A percentile compares a stretch with the other conserved stretches of the same genome.
phyloP scores from a whole-genome alignment of 257 asterid species.

The Solanum virginianum region DNA sequence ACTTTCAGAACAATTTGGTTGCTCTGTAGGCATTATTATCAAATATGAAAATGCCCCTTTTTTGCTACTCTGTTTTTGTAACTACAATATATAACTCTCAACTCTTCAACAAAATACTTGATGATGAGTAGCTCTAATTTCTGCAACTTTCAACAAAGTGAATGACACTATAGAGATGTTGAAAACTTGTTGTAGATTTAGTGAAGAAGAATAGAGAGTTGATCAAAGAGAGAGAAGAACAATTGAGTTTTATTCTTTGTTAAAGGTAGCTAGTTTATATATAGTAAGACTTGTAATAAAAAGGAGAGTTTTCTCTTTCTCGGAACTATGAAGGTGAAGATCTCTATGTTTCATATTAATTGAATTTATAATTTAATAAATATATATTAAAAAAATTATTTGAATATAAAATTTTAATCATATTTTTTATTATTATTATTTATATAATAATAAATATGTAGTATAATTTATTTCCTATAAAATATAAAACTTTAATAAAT shows the following conservation, averaged over 20 bases:
- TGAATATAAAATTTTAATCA: no score
- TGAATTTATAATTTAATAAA: rapidly evolving
- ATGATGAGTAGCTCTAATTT: background rate
- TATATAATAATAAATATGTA: no score
- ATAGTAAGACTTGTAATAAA: background rate
- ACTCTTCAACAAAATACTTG: background rate
- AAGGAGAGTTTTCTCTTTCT: background rate
- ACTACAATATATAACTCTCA: no score
- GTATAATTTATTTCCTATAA: no score
- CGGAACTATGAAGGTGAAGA: no score
- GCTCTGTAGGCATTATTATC: constrained; percentile 20
- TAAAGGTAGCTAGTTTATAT: background rate
- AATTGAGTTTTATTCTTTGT: background rate
- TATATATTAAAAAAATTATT: no score
- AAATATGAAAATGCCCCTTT: background rate
- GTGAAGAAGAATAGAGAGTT: background rate
- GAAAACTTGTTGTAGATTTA: background rate
- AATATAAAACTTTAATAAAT: no score
- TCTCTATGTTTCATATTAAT: no score
- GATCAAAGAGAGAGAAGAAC: background rate
- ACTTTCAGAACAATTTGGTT: constrained; percentile 8
- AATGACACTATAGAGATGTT: background rate
- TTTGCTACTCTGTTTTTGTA: background rate
- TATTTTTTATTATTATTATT: no score
- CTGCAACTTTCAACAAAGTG: background rate